Evolutionary conservation across 1,284 basidiomycete genomes (phyloP).

Genomic region (Sanguinoderma infundibulare): DNA sequence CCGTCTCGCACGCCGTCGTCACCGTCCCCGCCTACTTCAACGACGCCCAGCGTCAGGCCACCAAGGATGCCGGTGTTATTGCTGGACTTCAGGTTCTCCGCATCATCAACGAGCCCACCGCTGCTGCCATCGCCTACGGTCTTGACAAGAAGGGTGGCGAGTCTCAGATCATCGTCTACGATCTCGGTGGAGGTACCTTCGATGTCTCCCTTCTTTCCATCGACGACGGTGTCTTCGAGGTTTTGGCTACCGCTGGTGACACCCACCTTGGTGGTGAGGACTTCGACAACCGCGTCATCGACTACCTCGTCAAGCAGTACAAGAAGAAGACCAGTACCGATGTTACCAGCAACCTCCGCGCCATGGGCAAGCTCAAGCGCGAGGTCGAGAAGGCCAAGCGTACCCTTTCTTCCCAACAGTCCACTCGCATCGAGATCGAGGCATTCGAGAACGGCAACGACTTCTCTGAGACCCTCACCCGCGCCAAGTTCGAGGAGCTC

Average conservation of each 20-base stretch:
- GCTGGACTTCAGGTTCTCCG: conserved; percentile 95
- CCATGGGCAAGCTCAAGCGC: conserved; percentile 96
- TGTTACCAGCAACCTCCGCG: conserved; percentile 85
- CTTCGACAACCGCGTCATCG: conserved; percentile 96
- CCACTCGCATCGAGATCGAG: conserved; percentile 77
- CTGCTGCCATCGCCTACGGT: conserved; percentile 98
- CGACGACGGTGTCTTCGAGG: conserved; percentile 98
- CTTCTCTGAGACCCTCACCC: conserved; percentile 95
- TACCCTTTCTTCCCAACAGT: conserved; percentile 85
- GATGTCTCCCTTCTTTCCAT: conserved; percentile 98
- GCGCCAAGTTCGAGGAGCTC: conserved; percentile 98
- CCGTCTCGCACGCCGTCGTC: conserved; percentile 97
- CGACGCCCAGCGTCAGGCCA: conserved; percentile 98
- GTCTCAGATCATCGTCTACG: conserved; percentile 93
- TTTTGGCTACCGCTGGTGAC: conserved; percentile 96
- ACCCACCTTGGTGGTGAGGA: conserved; percentile 99
- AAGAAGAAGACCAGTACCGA: conserved; percentile 96
- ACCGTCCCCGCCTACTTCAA: conserved; percentile 99
- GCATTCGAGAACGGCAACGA: conserved; percentile 95
- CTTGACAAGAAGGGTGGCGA: conserved; percentile 96
- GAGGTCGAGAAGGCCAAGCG: conserved; percentile 99
- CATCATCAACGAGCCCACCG: conserved; percentile 99
- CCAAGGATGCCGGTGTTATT: conserved; percentile 98
- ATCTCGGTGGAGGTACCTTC: conserved; percentile 79
- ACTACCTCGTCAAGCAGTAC: conserved; percentile 91